Conservation (phyloP, 257 asterid species). For the Scutellaria barbata region DNA sequence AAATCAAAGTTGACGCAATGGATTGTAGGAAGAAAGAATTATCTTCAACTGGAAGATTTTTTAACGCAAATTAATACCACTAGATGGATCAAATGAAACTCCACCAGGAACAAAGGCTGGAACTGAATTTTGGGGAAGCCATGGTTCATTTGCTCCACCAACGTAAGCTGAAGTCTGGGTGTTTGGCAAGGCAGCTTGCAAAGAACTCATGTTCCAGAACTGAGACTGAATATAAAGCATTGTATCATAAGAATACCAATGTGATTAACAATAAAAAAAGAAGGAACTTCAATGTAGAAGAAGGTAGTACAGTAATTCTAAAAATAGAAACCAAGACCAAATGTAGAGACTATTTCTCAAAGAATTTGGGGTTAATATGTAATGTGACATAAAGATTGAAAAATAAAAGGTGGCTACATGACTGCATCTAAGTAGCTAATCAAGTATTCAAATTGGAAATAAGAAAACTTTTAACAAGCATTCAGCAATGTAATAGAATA, state of each 20-base stretch:
- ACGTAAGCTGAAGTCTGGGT: slow-evolving; percentile 52
- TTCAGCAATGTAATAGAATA: not conserved
- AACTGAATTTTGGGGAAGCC: slow-evolving; percentile 62
- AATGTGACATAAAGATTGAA: too few relatives aligned
- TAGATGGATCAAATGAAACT: slow-evolving; percentile 43
- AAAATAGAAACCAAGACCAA: not conserved
- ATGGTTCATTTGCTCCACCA: slow-evolving; percentile 55
- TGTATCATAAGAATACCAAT: slow-evolving; percentile 6
- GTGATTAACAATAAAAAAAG: not conserved
- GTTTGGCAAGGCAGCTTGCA: slow-evolving; percentile 76
- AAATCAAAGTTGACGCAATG: slow-evolving; percentile 28
- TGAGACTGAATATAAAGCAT: slow-evolving; percentile 40
- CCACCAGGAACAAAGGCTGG: slow-evolving; percentile 52
- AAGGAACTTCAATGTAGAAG: not conserved
- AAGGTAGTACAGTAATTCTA: not conserved
- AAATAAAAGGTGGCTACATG: too few relatives aligned
- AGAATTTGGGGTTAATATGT: too few relatives aligned
- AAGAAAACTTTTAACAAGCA: too few relatives aligned
- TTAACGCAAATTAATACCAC: slow-evolving; percentile 32
- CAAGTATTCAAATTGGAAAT: too few relatives aligned
- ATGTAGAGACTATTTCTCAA: not conserved
- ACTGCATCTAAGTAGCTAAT: too few relatives aligned
- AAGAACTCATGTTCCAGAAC: slow-evolving; percentile 79
- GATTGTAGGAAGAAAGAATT: slow-evolving; percentile 8
- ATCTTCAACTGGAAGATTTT: not conserved